Evolutionary conservation across 257 asterid genomes (phyloP).

Genomic region (Primulina eburnea): DNA sequence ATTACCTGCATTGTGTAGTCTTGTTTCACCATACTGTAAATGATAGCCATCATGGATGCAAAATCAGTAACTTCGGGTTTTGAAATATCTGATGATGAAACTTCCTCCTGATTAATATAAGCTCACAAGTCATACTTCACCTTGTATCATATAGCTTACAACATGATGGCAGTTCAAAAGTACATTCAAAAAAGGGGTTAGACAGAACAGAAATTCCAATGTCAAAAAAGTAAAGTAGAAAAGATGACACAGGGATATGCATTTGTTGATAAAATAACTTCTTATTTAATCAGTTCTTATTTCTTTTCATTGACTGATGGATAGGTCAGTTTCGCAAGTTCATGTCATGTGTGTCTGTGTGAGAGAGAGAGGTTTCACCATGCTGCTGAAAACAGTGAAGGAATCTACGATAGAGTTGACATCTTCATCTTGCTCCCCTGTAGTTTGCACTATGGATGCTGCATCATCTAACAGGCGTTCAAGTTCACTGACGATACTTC

Average conservation of each 20-base stretch:
- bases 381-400: background rate
- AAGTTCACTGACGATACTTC: constrained; percentile 47
- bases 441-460: constrained; percentile 35
- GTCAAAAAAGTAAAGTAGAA: background rate
- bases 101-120: constrained; percentile 36
- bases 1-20: constrained; percentile 88
- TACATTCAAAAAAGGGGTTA: background rate
- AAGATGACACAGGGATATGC: background rate
- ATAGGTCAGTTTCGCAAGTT: background rate
- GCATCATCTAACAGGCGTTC: constrained; percentile 54
- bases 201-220: background rate
- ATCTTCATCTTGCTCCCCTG: constrained; percentile 36
- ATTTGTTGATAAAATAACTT: background rate
- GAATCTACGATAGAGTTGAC: background rate
- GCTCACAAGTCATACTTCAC: background rate
- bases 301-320: background rate
- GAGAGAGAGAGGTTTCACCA: background rate
- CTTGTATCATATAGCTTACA: no score
- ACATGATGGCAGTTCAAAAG: background rate
- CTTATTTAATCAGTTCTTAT: no score
- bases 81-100: constrained; percentile 21
- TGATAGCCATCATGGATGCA: constrained; percentile 58
- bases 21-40: constrained; percentile 66
- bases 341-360: background rate
- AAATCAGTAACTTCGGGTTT: constrained; percentile 46